Percentiles rank a stretch among this genome's conserved stretches.
phyloP scores from a whole-genome alignment of 2,329 filamentous ascomycete genomes.

The Atkinsonella texensis region DNA sequence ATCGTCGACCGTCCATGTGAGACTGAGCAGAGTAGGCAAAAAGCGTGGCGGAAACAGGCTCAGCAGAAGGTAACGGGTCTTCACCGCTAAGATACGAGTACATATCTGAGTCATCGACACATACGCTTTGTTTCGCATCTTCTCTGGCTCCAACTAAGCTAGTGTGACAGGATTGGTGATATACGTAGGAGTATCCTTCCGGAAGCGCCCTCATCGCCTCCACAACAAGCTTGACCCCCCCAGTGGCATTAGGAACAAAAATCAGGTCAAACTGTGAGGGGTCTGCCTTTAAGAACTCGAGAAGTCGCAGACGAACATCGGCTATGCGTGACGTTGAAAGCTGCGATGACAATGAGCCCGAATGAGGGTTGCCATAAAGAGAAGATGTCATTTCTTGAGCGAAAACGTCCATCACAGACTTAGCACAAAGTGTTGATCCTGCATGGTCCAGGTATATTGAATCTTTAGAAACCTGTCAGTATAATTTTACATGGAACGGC shows the following conservation, averaged over 20 bases:
- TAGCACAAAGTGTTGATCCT: slow-evolving; percentile 75
- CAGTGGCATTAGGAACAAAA: slow-evolving; percentile 87
- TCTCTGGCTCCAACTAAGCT: slow-evolving; percentile 75
- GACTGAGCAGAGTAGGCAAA: slow-evolving; percentile 88
- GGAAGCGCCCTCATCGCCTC: slow-evolving; percentile 61
- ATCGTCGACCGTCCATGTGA: slow-evolving; percentile 74
- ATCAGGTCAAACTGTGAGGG: slow-evolving; percentile 75
- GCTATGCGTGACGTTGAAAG: slow-evolving; percentile 64
- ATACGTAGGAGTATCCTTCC: slow-evolving; percentile 68
- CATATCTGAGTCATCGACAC: slow-evolving; percentile 55
- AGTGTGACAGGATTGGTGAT: slow-evolving; percentile 77
- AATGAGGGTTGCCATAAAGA: slow-evolving; percentile 87
- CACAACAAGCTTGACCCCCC: slow-evolving; percentile 74
- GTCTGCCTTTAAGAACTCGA: slow-evolving; percentile 71
- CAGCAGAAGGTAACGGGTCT: slow-evolving; percentile 16
- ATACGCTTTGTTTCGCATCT: slow-evolving; percentile 50
- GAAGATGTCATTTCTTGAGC: slow-evolving; percentile 65
- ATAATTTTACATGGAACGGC: not conserved
- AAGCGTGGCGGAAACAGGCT: slow-evolving; percentile 20
- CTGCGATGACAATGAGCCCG: slow-evolving; percentile 70
- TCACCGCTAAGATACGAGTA: slow-evolving; percentile 47
- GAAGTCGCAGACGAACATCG: slow-evolving; percentile 55
- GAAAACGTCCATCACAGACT: slow-evolving; percentile 70
- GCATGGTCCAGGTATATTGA: slow-evolving; percentile 86
- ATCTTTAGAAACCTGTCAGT: slow-evolving; percentile 30